Evolutionary conservation across 192 early-diverging fungal genomes (phyloP).

Genomic region (Entomortierella lignicola): DNA sequence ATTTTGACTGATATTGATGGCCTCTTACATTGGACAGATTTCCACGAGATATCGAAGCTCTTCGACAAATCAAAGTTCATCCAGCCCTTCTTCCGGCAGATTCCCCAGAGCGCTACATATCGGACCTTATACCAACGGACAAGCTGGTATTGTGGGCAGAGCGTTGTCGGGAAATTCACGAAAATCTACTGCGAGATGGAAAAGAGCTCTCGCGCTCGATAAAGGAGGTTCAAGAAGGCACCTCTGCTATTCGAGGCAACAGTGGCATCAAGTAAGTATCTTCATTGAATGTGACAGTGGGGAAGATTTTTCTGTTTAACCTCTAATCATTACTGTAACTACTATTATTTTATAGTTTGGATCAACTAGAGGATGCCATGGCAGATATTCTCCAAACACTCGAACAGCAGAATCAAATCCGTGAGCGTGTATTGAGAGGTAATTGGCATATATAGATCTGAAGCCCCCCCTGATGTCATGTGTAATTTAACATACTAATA

Average conservation of each 20-base stretch:
- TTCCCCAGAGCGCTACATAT: slow-evolving; percentile 41
- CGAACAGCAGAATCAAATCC: slow-evolving; percentile 41
- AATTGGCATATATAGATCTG: too few relatives aligned
- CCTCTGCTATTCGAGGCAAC: slow-evolving; percentile 35
- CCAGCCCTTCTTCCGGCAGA: slow-evolving; percentile 47
- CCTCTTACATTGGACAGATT: slow-evolving; percentile 30
- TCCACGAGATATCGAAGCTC: slow-evolving; percentile 52
- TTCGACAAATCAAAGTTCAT: slow-evolving; percentile 61
- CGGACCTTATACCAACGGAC: slow-evolving; percentile 54
- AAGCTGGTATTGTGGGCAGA: slow-evolving; percentile 48
- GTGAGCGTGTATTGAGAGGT: slow-evolving; percentile 39
- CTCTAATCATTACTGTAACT: too few relatives aligned
- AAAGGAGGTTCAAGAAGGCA: slow-evolving; percentile 51
- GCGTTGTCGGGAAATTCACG: slow-evolving; percentile 46
- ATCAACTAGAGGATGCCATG: slow-evolving; percentile 47
- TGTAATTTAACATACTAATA: background rate
- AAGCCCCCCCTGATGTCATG: background rate
- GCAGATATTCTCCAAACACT: slow-evolving; percentile 37
- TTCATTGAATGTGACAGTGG: too few relatives aligned
- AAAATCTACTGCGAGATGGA: slow-evolving; percentile 30
- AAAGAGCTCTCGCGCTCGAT: slow-evolving; percentile 40
- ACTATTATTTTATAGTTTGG: slow-evolving; percentile 18
- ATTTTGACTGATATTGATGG: slow-evolving; percentile 12
- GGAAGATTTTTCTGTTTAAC: too few relatives aligned
- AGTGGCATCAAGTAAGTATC: slow-evolving; percentile 46